Percentiles rank a stretch among this genome's conserved stretches.
Conservation (phyloP, 176 grass and related monocot species). For the Hsuehochloa calcarea region DNA sequence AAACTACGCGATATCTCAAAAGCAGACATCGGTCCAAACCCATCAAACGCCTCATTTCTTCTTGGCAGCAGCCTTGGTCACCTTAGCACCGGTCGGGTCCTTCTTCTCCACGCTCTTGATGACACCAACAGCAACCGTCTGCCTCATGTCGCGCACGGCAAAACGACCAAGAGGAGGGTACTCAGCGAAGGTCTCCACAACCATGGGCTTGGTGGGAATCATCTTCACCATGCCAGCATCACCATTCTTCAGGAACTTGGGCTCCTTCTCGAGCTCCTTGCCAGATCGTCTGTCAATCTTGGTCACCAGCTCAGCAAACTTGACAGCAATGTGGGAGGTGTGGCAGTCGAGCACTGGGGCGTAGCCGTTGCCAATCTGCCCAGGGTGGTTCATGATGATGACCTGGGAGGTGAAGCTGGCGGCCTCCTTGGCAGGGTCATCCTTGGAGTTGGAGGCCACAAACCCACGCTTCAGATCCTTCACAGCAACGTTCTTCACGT, state of each 20-base stretch:
- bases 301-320: constrained; percentile 81
- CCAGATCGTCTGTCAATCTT: constrained; percentile 89
- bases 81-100: constrained; percentile 71
- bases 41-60: constrained; percentile 44
- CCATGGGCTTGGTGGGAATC: constrained; percentile 96
- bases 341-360: constrained; percentile 87
- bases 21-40: not conserved
- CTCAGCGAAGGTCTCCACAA: constrained; percentile 60
- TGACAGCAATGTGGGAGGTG: constrained; percentile 91
- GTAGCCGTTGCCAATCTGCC: constrained; percentile 85
- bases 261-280: constrained; percentile 89
- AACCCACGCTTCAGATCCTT: constrained; percentile 87
- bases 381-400: constrained; percentile 98
- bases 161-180: constrained; percentile 78
- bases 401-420: constrained; percentile 83
- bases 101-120: constrained; percentile 75
- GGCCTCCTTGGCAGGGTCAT: constrained; percentile 89
- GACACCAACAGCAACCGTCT: constrained; percentile 79
- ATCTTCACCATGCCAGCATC: constrained; percentile 90
- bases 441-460: constrained; percentile 89
- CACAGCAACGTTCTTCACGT: constrained; percentile 84
- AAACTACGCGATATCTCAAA: not conserved
- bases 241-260: constrained; percentile 92
- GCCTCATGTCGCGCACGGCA: constrained; percentile 77
- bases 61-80: constrained; percentile 89